Evolutionary conservation across 495 filamentous ascomycete species (phyloP), one percentile per base, ranked within the genome.

Genomic region (Trichoderma parareesei): DNA sequence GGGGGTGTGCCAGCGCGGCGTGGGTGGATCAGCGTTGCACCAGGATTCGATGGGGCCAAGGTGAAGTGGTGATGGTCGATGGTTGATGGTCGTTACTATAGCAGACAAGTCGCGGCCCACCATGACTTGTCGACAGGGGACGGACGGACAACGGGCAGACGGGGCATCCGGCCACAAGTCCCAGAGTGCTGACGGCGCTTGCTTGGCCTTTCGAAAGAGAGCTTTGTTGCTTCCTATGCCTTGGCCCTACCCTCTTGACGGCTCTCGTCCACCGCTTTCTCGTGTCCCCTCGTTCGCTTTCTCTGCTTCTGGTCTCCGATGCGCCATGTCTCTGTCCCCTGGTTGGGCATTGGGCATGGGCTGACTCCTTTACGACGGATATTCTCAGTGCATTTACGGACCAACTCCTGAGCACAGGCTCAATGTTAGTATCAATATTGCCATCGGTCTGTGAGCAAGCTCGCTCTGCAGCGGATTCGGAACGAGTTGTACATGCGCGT

Each of bases 121-220:
- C 53, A 20, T 35, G 16, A 57, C 53, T 35, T 57, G 53, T 57
- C 53, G 53, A 57, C 53, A 57, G 53, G 53, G 53, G 53, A 57
- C 53, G 53, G 53, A 37, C 53, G 53, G 53, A 57, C 53, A 57
- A 57, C 53, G 53, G 53, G 53, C 53, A 57, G 53, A 57, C 53
- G 53, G 53, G 53, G 53, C 53, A 35, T 57, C 53, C 53, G 53
- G 53, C 53, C 48, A 27, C 53, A 57, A 57, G 37, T 57, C 53
- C 53, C 53, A 57, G 53, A 57, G 53, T 57, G 53, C 53, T 57
- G 53, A 57, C 53, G 53, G 53, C 53, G 53, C 53, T 57, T 57
- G 53, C 53, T 37, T 57, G 53, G 53, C 53, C 8, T 10, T 57
- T 20, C 53, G 9, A n/a, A 9, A 57, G n/a, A 55, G 48, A 55